phyloP scores from a whole-genome alignment of 352 stramenopile genomes.

The Globisporangium cederbergense region DNA sequence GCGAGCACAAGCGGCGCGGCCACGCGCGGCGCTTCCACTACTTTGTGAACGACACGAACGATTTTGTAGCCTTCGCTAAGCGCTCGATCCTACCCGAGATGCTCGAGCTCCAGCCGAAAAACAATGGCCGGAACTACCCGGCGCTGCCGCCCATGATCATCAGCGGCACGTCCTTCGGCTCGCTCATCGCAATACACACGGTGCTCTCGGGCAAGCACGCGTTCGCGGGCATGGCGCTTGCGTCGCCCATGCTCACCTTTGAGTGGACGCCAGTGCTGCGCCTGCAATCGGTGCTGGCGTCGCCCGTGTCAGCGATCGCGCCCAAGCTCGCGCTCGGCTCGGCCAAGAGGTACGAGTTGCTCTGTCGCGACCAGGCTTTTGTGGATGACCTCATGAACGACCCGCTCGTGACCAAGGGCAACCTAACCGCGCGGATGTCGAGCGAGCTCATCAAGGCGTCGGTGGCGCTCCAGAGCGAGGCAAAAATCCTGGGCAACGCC shows the following conservation, averaged over 20 bases:
- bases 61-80: constrained; percentile 39
- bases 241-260: constrained; percentile 20
- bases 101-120: background rate
- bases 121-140: background rate
- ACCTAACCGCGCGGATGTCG: background rate
- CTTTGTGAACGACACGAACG: constrained; percentile 55
- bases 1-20: constrained; percentile 27
- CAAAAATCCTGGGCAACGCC: constrained; percentile 6
- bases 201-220: constrained; percentile 23
- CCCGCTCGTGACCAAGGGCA: constrained; percentile 17
- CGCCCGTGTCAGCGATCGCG: constrained; percentile 16
- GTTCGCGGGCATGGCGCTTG: constrained; percentile 23
- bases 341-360: constrained; percentile 17
- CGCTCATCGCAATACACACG: constrained; percentile 30
- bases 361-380: constrained; percentile 29
- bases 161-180: constrained; percentile 28
- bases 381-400: constrained; percentile 26
- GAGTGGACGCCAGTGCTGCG: constrained; percentile 15
- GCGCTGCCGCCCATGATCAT: constrained; percentile 20
- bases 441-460: constrained; percentile 23
- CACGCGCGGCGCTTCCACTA: constrained; percentile 35
- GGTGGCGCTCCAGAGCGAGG: constrained; percentile 10
- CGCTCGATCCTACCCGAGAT: constrained; percentile 26
- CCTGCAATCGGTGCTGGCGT: constrained; percentile 16
- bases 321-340: constrained; percentile 25